Percentiles rank a stretch among this genome's conserved stretches.
phyloP scores from a whole-genome alignment of 2,329 filamentous ascomycete species.

The Monilinia fructicola region DNA sequence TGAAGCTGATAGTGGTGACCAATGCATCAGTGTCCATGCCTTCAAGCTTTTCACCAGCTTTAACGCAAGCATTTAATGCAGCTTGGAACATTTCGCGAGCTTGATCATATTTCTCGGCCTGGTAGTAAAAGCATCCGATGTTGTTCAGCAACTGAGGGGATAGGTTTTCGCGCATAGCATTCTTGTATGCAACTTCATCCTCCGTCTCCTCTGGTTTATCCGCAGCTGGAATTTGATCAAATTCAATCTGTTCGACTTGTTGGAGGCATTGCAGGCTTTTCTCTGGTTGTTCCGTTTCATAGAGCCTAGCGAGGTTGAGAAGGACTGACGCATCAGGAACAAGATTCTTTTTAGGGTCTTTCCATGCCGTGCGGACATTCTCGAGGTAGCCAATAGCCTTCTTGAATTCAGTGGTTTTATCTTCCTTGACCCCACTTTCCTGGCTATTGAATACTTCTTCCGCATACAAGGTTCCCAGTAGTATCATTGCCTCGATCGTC shows the following conservation, averaged over 20 bases:
- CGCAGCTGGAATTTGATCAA: slow-evolving; percentile 72
- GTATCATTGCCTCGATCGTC: slow-evolving; percentile 82
- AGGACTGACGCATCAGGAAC: slow-evolving; percentile 82
- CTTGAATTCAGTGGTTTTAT: slow-evolving; percentile 80
- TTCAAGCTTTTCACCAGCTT: slow-evolving; percentile 72
- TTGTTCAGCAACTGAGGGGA: slow-evolving; percentile 95
- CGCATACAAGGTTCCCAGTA: slow-evolving; percentile 87
- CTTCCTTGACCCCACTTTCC: slow-evolving; percentile 71
- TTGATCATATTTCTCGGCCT: slow-evolving; percentile 75
- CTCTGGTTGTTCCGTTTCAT: slow-evolving; percentile 81
- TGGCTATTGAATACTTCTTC: slow-evolving; percentile 89
- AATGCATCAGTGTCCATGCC: slow-evolving; percentile 84
- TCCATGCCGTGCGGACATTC: slow-evolving; percentile 83
- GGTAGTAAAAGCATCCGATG: slow-evolving; percentile 93
- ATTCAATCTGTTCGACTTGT: slow-evolving; percentile 87
- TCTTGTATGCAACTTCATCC: slow-evolving; percentile 60
- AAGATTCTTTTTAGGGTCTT: slow-evolving; percentile 83
- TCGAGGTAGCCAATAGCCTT: slow-evolving; percentile 87
- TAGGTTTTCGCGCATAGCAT: slow-evolving; percentile 70
- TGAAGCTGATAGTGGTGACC: slow-evolving; percentile 95
- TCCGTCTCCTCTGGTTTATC: slow-evolving; percentile 61
- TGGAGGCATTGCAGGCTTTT: slow-evolving; percentile 89
- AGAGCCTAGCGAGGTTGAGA: slow-evolving; percentile 86
- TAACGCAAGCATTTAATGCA: slow-evolving; percentile 84
- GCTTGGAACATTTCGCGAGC: slow-evolving; percentile 89